Evolutionary conservation across 805 yeast species (phyloP), one percentile per base, ranked within the genome.

Genomic region (Ogataea philodendri): DNA sequence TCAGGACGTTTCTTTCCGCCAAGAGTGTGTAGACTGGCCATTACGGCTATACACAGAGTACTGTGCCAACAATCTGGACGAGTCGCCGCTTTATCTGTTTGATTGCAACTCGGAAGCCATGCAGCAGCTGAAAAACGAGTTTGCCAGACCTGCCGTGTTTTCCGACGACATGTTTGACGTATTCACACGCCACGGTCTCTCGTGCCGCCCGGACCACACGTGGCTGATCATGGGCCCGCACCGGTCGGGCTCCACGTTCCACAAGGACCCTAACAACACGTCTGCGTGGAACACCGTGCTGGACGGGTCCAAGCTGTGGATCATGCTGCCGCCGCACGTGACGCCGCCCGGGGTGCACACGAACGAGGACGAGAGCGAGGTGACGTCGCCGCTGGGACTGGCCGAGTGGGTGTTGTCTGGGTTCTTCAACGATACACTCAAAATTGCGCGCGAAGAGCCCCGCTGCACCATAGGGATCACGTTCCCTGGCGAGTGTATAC

Each of bases 321-420:
- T 88, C 15, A 84, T 88, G 95, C 66, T 86, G 11, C 95, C 95
- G 1, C 93, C 94, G 0, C 66, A 68, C 13, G 61, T 72, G 5
- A 70, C 71, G 7, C 95, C 96, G 0, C 96, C 96, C 0, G 97
- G 97, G 1, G 88, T 89, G 0, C 75, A 76, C 27, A 81, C 88
- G 0, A 84, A 80, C 52, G 72, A 64, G 3, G 82, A 76, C 24
- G 95, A 86, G 57, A 78, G 87, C 50, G 95, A 87, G 56, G 96
- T 88, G 14, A 87, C 95, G 0, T 73, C 90, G 1, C 97, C 97
- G 0, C 76, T 84, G n/a, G 93, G 95, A 0, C 69, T 88, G 14
- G 94, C 96, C 1, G 97, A 88, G 57, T 88, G 96, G 95, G 82
- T 86, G 2, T 57, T 83, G 7, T 70, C 83, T 10, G 96, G 95